A percentile compares a stretch with the other conserved stretches of the same genome.
Evolutionary conservation across 139 green algal genomes (phyloP).

Genomic region (Pycnococcus provasolii): DNA sequence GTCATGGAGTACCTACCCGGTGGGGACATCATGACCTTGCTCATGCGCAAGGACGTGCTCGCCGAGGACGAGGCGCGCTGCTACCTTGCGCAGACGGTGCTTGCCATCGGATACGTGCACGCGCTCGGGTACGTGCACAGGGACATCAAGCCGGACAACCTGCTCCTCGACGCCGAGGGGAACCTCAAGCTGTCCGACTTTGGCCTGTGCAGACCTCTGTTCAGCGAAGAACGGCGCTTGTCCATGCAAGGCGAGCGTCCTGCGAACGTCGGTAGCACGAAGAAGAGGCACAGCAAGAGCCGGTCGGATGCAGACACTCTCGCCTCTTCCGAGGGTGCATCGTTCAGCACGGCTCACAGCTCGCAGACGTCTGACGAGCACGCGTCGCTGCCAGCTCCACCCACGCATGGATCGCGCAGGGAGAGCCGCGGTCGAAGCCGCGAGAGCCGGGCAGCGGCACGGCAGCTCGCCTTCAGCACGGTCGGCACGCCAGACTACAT

Average conservation of each 20-base stretch:
- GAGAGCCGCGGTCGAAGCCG: background rate
- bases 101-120: constrained; percentile 59
- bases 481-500: constrained; percentile 95
- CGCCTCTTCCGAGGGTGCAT: no score
- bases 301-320: no score
- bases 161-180: constrained; percentile 71
- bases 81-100: constrained; percentile 77
- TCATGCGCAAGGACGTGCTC: constrained; percentile 95
- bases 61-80: constrained; percentile 72
- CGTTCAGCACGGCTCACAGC: no score
- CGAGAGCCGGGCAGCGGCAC: constrained; percentile 18
- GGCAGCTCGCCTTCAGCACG: constrained; percentile 75
- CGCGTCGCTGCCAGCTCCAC: background rate
- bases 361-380: no score
- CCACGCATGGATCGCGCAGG: background rate
- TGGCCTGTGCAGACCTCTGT: constrained; percentile 91
- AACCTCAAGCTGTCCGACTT: constrained; percentile 97
- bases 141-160: constrained; percentile 97
- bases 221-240: constrained; percentile 29
- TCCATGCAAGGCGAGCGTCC: constrained; percentile 28
- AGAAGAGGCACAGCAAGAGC: background rate
- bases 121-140: constrained; percentile 22
- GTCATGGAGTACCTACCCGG: constrained; percentile 96
- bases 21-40: constrained; percentile 94
- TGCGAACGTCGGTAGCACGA: background rate